These are phyloP conservation scores for Chlorella variabilis DNA, from an alignment of 163 green algal species.

Conservation along the genomic window DNA sequence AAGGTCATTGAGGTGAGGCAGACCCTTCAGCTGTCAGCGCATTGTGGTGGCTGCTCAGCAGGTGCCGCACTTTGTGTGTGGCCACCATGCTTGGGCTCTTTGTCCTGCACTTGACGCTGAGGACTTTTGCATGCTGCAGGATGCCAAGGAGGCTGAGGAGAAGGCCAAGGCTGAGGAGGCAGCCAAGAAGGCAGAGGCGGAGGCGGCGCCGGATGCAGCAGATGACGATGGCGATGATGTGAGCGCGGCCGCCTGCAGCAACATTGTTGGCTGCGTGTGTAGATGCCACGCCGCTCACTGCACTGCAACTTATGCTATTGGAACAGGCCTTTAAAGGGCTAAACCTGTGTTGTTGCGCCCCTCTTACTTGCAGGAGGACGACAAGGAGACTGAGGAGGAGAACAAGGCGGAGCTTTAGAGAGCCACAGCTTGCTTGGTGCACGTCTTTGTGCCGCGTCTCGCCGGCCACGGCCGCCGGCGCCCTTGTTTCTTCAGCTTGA, in stretches of 20 bases:
- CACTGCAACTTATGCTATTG: too few species aligned
- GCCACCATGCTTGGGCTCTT: too few species aligned
- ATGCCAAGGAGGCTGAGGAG: conserved; percentile 5
- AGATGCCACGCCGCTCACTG: too few species aligned
- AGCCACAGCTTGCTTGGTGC: neutral
- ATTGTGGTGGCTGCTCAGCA: neutral
- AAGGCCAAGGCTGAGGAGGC: neutral
- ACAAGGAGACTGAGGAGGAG: conserved; percentile 11
- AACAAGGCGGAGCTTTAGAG: neutral
- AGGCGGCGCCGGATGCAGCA: conserved; percentile 1
- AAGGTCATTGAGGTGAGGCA: conserved; percentile 55
- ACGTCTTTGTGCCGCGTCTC: neutral
- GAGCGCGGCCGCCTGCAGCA: too few species aligned
- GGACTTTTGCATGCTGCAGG: neutral
- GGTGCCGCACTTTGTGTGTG: too few species aligned
- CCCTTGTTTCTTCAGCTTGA: neutral
- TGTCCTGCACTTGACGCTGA: too few species aligned
- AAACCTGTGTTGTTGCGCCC: too few species aligned
- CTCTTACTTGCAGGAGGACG: neutral
- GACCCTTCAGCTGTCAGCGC: neutral
- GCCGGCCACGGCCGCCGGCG: neutral
- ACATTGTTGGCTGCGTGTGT: too few species aligned
- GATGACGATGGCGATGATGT: neutral
- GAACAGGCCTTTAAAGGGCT: too few species aligned
- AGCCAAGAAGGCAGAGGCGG: neutral